Conservation (phyloP, 2,329 filamentous ascomycete genomes). For the Aspergillus sp. region DNA sequence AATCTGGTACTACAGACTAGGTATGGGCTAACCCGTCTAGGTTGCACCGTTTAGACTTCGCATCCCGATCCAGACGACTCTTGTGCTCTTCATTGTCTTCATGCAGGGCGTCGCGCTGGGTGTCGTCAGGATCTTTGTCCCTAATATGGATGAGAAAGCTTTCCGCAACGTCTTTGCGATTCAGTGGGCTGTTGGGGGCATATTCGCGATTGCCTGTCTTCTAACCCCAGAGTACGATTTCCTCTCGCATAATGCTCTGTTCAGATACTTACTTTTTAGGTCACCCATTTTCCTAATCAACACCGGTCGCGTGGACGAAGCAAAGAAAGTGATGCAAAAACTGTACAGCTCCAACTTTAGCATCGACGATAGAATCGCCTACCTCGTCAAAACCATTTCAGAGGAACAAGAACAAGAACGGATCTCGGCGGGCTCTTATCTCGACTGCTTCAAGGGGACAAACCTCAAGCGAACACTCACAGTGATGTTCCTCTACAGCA, state of each 20-base stretch:
- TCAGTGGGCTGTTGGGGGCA: conserved; percentile 22
- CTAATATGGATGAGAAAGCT: conserved; percentile 16
- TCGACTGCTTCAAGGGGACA: conserved; percentile 20
- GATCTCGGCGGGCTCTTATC: conserved; percentile 13
- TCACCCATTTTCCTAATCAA: conserved; percentile 15
- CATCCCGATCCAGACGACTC: conserved; percentile 16
- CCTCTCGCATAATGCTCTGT: not conserved
- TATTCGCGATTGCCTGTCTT: conserved; percentile 19
- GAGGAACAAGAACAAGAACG: conserved; percentile 19
- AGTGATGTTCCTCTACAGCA: conserved; percentile 21
- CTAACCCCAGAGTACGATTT: conserved; percentile 21
- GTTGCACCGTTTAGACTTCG: conserved; percentile 18
- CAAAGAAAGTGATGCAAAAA: conserved; percentile 16
- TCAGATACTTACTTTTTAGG: not conserved
- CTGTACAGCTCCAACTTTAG: conserved; percentile 17
- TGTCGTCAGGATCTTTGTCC: conserved; percentile 25
- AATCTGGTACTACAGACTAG: not conserved
- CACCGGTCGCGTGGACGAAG: conserved; percentile 10
- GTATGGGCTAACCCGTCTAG: not conserved
- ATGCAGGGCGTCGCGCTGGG: conserved; percentile 25
- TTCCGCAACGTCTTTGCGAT: conserved; percentile 27
- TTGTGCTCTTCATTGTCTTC: conserved; percentile 26
- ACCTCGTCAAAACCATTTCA: conserved; percentile 12
- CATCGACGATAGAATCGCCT: conserved; percentile 12
- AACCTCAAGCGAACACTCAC: conserved; percentile 24